Percentiles rank a stretch among this genome's conserved stretches.
Conservation (phyloP, 2,329 filamentous ascomycete species). For the Aspergillus costaricaensis region DNA sequence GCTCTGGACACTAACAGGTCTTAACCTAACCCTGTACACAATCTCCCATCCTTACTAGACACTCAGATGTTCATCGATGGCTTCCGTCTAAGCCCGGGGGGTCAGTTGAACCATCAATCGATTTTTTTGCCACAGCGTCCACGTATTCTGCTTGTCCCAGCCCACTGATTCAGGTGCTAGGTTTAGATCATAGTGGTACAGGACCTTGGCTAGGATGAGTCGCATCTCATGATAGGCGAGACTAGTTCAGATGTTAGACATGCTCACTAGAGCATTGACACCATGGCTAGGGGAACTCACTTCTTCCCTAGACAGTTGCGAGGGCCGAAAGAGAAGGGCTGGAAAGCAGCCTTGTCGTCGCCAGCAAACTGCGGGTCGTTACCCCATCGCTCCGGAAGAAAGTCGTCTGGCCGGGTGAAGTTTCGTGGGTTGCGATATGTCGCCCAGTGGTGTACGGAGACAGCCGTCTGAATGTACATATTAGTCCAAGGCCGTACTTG, state of each 20-base stretch:
- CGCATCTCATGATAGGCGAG: conserved; percentile 39
- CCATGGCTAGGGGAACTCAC: conserved; percentile 20
- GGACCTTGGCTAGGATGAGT: conserved; percentile 25
- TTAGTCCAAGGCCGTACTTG: neutral
- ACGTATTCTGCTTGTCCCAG: conserved; percentile 27
- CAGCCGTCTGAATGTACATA: conserved; percentile 17
- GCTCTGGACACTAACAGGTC: too few species aligned
- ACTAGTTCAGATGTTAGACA: conserved; percentile 14
- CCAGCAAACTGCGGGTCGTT: conserved; percentile 18
- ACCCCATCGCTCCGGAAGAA: conserved; percentile 35
- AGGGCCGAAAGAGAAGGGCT: conserved; percentile 32
- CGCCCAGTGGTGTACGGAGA: conserved; percentile 31
- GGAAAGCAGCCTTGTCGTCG: conserved; percentile 22
- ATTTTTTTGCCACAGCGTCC: conserved; percentile 26
- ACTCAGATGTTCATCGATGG: neutral
- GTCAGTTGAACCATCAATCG: conserved; percentile 23
- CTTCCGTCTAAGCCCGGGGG: neutral
- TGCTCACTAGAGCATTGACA: neutral
- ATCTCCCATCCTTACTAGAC: too few species aligned
- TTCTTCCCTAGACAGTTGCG: conserved; percentile 32
- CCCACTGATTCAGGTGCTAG: conserved; percentile 13
- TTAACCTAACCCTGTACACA: too few species aligned
- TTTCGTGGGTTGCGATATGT: conserved; percentile 24
- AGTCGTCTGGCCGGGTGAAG: conserved; percentile 26
- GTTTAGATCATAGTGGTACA: conserved; percentile 27